phyloP scores from a whole-genome alignment of 495 filamentous ascomycete genomes.

The Pyrenopolyporus hunteri region DNA sequence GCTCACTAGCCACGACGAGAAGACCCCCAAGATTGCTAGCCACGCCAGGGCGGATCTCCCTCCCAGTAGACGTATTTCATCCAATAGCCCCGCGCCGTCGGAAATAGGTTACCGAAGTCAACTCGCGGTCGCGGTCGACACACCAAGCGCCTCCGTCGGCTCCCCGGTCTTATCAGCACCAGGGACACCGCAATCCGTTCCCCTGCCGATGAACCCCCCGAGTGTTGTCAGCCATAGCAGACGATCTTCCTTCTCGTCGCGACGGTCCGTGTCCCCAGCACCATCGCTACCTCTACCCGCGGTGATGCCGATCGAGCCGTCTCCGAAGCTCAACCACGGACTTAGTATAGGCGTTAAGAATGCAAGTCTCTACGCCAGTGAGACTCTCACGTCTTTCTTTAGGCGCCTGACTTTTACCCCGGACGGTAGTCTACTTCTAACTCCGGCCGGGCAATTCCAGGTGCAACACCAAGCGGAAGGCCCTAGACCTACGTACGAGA shows the following conservation, averaged over 20 bases:
- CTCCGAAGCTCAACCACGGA: constrained; percentile 71
- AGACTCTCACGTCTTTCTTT: constrained; percentile 98
- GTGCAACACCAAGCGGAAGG: constrained; percentile 74
- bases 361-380: constrained; percentile 92
- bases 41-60: constrained; percentile 89
- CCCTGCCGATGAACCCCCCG: constrained; percentile 96
- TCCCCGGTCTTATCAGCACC: constrained; percentile 92
- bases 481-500: constrained; percentile 75
- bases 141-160: constrained; percentile 63
- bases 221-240: constrained; percentile 85
- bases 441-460: constrained; percentile 95
- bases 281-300: constrained; percentile 93
- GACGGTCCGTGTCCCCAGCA: constrained; percentile 92
- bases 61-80: constrained; percentile 83
- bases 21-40: constrained; percentile 55
- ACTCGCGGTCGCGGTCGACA: constrained; percentile 59
- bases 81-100: constrained; percentile 89
- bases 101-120: constrained; percentile 68
- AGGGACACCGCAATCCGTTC: constrained; percentile 88
- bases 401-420: constrained; percentile 91
- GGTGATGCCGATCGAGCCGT: constrained; percentile 82
- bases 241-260: constrained; percentile 92
- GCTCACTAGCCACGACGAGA: constrained; percentile 58
- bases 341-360: constrained; percentile 74
- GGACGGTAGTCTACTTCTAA: constrained; percentile 93